phyloP scores from a whole-genome alignment of 495 filamentous ascomycete species.

The Penicillium turbatum region DNA sequence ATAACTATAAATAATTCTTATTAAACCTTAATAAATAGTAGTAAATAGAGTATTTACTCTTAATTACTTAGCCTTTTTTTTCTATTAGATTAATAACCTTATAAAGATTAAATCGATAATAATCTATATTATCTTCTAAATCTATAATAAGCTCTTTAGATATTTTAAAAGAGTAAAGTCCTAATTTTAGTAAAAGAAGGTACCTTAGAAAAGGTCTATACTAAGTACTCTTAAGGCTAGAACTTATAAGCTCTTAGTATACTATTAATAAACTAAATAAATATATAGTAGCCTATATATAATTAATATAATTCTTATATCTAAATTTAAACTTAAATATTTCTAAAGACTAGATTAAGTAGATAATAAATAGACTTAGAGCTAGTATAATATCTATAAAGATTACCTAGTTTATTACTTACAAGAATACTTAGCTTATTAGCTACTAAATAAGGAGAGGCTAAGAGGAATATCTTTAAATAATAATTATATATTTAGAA shows the following conservation, averaged over 20 bases:
- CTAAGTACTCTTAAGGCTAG: not conserved
- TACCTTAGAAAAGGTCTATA: not conserved
- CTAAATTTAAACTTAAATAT: not conserved
- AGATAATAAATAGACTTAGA: not conserved
- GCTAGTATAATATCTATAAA: not conserved
- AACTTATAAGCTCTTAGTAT: not conserved
- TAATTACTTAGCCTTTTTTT: no score
- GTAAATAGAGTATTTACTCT: no score
- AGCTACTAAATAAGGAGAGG: no score
- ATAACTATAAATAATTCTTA: no score
- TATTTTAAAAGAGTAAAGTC: not conserved
- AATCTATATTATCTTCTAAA: not conserved
- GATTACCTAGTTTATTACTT: not conserved
- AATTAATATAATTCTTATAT: not conserved
- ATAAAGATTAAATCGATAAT: not conserved
- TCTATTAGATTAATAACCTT: not conserved
- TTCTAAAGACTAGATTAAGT: not conserved
- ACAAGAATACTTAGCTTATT: not conserved
- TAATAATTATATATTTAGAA: not conserved
- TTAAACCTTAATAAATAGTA: no score
- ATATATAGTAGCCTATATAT: not conserved
- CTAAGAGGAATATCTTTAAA: no score
- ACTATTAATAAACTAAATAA: not conserved
- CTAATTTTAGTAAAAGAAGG: not conserved
- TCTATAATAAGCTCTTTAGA: not conserved